These are phyloP conservation scores for Posidonia australis DNA, from an alignment of 106 monocot species.

Conservation along the genomic window DNA sequence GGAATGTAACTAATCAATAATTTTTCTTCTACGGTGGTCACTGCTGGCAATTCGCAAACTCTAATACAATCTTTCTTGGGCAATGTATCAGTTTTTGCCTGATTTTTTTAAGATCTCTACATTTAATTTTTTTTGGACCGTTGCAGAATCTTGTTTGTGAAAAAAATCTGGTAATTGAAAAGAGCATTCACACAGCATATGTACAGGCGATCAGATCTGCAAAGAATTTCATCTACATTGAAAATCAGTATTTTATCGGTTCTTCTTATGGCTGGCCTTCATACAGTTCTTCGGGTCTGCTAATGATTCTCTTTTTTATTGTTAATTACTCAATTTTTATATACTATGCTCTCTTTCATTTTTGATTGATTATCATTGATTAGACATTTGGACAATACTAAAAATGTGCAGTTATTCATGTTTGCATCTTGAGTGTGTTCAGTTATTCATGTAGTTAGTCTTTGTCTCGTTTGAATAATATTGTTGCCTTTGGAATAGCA, in stretches of 20 bases:
- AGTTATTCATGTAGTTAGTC: too few species aligned
- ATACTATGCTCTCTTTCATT: background rate
- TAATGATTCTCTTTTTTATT: slow-evolving; percentile 7
- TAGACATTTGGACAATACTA: background rate
- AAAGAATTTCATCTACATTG: slow-evolving; percentile 90
- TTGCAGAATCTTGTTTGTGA: slow-evolving; percentile 75
- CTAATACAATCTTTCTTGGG: too few species aligned
- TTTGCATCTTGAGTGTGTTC: too few species aligned
- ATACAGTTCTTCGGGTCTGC: slow-evolving; percentile 63
- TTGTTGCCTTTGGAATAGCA: too few species aligned
- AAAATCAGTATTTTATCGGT: slow-evolving; percentile 97
- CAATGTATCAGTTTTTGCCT: too few species aligned
- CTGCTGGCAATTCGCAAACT: background rate
- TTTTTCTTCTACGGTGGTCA: background rate
- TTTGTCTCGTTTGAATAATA: too few species aligned
- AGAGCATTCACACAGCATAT: slow-evolving; percentile 95
- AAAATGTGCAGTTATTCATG: too few species aligned
- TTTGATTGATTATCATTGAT: background rate
- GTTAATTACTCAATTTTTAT: background rate
- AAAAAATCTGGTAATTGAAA: slow-evolving; percentile 81
- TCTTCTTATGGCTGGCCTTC: slow-evolving; percentile 90
- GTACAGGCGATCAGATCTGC: slow-evolving; percentile 94
- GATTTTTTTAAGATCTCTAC: too few species aligned
- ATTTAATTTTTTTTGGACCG: slow-evolving; percentile 1
- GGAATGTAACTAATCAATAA: background rate